A percentile compares a stretch with the other conserved stretches of the same genome.
These are phyloP conservation scores for Ceratocystis diversiconidia DNA, from an alignment of 2,329 filamentous ascomycete species.

Conservation along the genomic window DNA sequence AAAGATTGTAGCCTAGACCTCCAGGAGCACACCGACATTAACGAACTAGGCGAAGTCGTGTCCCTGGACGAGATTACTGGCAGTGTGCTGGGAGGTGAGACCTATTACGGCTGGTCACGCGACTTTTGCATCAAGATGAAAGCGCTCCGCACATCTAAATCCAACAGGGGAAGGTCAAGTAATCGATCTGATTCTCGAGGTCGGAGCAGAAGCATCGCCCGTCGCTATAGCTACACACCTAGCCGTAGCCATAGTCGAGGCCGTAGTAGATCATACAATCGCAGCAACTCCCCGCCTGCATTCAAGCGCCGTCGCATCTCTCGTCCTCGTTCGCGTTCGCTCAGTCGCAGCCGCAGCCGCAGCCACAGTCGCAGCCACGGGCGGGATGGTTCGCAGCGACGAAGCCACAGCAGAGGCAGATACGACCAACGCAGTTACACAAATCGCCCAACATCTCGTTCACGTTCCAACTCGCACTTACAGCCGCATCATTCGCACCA, in stretches of 20 bases:
- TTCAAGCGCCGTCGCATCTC: slow-evolving; percentile 11
- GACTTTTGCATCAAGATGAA: slow-evolving; percentile 74
- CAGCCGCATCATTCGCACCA: slow-evolving; percentile 15
- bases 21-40: slow-evolving; percentile 41
- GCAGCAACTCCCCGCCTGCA: neutral
- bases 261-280: slow-evolving; percentile 5
- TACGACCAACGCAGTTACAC: slow-evolving; percentile 2
- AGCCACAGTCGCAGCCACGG: slow-evolving; percentile 19
- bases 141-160: slow-evolving; percentile 14
- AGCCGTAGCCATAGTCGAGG: slow-evolving; percentile 23
- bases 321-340: neutral
- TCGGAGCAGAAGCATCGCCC: slow-evolving; percentile 23
- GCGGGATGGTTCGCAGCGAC: slow-evolving; percentile 16
- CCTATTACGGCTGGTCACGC: slow-evolving; percentile 80
- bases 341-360: slow-evolving; percentile 1
- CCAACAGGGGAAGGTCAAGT: slow-evolving; percentile 29
- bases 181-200: slow-evolving; percentile 22
- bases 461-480: slow-evolving; percentile 18
- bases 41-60: slow-evolving; percentile 58
- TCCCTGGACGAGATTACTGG: slow-evolving; percentile 52
- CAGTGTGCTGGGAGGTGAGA: slow-evolving; percentile 50
- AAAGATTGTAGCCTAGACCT: slow-evolving; percentile 29
- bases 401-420: neutral
- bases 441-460: slow-evolving; percentile 19
- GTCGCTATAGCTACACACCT: slow-evolving; percentile 23